Percentiles rank a stretch among this genome's conserved stretches.
Conservation (phyloP, 2,329 filamentous ascomycete genomes). For the Sclerotinia glacialis region DNA sequence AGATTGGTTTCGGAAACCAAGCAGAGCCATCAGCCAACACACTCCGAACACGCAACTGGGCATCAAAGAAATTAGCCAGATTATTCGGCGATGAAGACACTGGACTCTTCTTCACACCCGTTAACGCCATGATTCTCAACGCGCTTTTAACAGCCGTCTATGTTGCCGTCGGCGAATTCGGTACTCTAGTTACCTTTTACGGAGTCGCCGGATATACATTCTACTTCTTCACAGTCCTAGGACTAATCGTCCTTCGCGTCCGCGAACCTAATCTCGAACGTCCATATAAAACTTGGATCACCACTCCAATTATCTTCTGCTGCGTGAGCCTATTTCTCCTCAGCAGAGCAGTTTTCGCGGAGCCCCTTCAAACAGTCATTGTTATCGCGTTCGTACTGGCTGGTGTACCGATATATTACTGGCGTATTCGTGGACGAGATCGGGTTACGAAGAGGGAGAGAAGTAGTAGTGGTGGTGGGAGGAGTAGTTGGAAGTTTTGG, state of each 20-base stretch:
- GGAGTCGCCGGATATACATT: conserved; percentile 96
- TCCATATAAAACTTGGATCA: conserved; percentile 95
- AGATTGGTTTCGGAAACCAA: conserved; percentile 65
- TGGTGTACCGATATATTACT: conserved; percentile 86
- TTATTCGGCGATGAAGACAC: conserved; percentile 72
- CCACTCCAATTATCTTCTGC: conserved; percentile 96
- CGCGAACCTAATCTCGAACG: conserved; percentile 82
- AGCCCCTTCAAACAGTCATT: conserved; percentile 84
- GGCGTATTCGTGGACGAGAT: conserved; percentile 70
- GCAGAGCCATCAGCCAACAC: conserved; percentile 44
- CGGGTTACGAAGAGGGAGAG: conserved; percentile 48
- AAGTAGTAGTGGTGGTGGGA: conserved; percentile 40
- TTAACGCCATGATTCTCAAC: conserved; percentile 87
- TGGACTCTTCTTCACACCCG: conserved; percentile 88
- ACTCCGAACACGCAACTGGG: conserved; percentile 53
- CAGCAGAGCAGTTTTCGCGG: conserved; percentile 81
- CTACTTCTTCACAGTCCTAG: conserved; percentile 93
- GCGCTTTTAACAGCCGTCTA: conserved; percentile 69
- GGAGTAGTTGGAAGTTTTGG: conserved; percentile 62
- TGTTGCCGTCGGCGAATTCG: conserved; percentile 83
- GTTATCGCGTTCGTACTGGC: conserved; percentile 81
- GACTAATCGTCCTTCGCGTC: conserved; percentile 85
- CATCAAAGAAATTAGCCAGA: conserved; percentile 57
- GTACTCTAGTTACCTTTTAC: conserved; percentile 92
- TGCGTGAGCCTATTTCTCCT: conserved; percentile 93